Base-by-base conservation (phyloP, 352 stramenopile genomes). In the Phytopythium cucurbitacearum region DNA sequence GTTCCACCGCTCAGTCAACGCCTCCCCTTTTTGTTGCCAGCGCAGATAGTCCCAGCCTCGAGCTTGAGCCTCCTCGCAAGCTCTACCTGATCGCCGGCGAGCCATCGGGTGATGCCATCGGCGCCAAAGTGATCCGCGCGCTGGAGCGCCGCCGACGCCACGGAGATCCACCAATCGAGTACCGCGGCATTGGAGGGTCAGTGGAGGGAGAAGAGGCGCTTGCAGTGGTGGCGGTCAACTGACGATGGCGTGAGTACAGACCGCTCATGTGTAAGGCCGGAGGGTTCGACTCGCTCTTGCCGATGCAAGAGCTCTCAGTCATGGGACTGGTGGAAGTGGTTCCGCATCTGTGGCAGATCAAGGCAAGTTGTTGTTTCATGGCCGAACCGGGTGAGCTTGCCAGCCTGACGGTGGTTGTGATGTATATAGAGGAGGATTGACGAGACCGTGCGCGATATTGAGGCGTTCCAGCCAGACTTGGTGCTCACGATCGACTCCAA, bases 401-500 rank as follows among this genome's bases (percentile, higher is more conserved):
- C 39, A 13, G 21, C 47, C 13, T 47, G 13, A 12, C 42, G 12
- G 15, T 40, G 40, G 13, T 34, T 46, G 7, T 60, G 8, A 60
- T 41, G 13, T 9, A 1, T 53, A 0, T 40, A 89, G 78, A 68
- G 65, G 5, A 67, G 74, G 7, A 52, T 88, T 16, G 52, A 59
- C 7, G 73, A 86, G 40, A 86, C 79, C 1, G 15, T 89, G 16
- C 49, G 54, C 35, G 79, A 88, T 51, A 88, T 91, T 51, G 41
- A 67, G 0, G 48, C 48, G 5, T 80, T 65, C 34, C 53, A 69
- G 32, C 81, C 81, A 9, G 70, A 89, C 35, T 49, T 88, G n/a
- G 63, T 91, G 37, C 67, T 91, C 16, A 85, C 81, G 7, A 87
- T 91, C 53, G 81, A 91, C 64, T 89, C 79, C 7, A 91, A 91